Evolutionary conservation across 148 eudicot genomes (phyloP), one percentile per base, ranked within the genome.

Genomic region (Simmondsia chinensis): DNA sequence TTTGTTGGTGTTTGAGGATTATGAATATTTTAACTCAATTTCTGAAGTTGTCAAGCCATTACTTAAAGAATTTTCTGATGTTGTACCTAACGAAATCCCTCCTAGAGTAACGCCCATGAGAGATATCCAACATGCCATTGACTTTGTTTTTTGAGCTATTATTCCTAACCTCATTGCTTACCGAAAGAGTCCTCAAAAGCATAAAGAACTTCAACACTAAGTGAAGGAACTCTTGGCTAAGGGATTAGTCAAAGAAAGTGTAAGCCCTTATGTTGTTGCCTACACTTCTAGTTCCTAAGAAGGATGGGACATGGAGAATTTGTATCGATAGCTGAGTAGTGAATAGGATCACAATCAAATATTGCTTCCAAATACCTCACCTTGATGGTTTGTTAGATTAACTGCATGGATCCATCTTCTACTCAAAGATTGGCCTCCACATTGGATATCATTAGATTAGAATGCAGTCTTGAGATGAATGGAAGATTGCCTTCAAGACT

Each of bases 341-440:
- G 3, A 43, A 43, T 13, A 9, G 28, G 10, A 43, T 43, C 7
- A 24, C 48, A 9, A 27, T 43, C 17, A 24, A 22, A 15, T 43
- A 25, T 5, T 8, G 19, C 1, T 25, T 43, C 5, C 48, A 30
- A 3, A 43, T 43, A 11, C 48, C 48, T 43, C 2, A 32, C 32
- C 18, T 43, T 7, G 48, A 43, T 43, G 48, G 26, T 4, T 9
- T 43, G 7, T 19, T 24, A 11, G 48, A 43, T 25, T 19, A 43
- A 25, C 2, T 43, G 7, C 26, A 11, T 24, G 19, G 27, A 4
- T 15, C 32, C 4, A n/a, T 7, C 4, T 2, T 23, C 16, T 43
- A 11, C 13, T 22, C 32, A 11, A 43, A 43, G 9, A 21, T 43
- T 24, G 48, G 26, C 15, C n/a, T n/a, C n/a, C n/a, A n/a, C n/a